Evolutionary conservation across 2,329 filamentous ascomycete genomes (phyloP).

Genomic region (Pseudogymnoascus destructans): DNA sequence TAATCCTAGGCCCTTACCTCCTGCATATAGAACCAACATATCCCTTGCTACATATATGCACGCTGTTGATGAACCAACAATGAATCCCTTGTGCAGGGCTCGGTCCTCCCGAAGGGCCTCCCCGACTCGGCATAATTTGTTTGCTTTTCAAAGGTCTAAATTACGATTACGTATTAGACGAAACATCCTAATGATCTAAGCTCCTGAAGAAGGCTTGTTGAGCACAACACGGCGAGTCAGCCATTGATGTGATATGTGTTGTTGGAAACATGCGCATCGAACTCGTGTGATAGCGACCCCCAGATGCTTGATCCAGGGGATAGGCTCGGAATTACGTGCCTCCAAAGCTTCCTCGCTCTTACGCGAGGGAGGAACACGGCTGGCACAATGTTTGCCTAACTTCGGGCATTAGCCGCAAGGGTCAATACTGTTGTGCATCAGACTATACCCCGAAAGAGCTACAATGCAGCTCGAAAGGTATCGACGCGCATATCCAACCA

Average conservation of each 20-base stretch:
- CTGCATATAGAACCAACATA: background rate
- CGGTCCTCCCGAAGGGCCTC: background rate
- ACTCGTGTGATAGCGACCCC: background rate
- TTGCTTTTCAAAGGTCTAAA: background rate
- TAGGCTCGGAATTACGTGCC: background rate
- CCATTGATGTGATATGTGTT: background rate
- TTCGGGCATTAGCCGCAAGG: background rate
- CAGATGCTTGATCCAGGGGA: background rate
- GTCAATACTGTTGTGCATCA: background rate
- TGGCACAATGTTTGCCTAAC: background rate
- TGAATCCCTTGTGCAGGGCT: background rate
- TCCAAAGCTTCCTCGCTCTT: background rate
- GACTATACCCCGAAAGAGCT: background rate
- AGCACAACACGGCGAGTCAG: background rate
- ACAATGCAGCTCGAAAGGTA: background rate
- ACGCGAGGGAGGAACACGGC: too few relatives aligned
- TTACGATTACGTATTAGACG: background rate
- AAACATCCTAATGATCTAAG: background rate
- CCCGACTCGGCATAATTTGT: background rate
- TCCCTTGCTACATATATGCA: background rate
- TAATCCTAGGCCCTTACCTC: background rate
- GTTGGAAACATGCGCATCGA: background rate
- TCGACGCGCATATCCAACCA: background rate
- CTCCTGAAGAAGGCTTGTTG: background rate
- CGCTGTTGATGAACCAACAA: background rate